A percentile compares a stretch with the other conserved stretches of the same genome.
Evolutionary conservation across 176 grass and related monocot species (phyloP).

Genomic region (Avena eriantha): DNA sequence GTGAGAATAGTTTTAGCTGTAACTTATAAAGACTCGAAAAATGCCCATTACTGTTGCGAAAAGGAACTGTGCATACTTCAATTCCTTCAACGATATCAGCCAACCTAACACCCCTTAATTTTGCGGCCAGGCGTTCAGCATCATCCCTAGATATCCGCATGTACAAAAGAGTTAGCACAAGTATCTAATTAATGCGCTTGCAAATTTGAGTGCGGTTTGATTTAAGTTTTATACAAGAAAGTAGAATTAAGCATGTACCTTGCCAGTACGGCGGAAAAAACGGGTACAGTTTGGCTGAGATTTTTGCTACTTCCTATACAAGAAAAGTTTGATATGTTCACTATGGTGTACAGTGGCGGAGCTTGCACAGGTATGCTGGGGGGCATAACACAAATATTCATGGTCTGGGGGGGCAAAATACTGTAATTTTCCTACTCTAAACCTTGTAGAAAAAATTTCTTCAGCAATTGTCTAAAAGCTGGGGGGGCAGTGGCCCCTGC

Average conservation of each 20-base stretch:
- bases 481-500: too few species aligned
- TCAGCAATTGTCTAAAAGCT: too few species aligned
- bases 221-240: background rate
- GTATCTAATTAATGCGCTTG: background rate
- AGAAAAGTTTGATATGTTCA: background rate
- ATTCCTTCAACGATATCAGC: slow-evolving; percentile 73
- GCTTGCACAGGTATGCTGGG: too few species aligned
- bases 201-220: background rate
- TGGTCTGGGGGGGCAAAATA: too few species aligned
- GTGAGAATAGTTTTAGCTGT: slow-evolving; percentile 72
- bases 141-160: slow-evolving; percentile 47
- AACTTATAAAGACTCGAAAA: slow-evolving; percentile 79
- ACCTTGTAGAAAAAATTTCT: too few species aligned
- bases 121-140: slow-evolving; percentile 49
- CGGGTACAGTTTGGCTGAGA: background rate
- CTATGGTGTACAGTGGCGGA: too few species aligned
- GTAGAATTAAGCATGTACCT: background rate
- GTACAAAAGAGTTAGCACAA: slow-evolving; percentile 13
- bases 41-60: slow-evolving; percentile 65
- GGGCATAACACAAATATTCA: too few species aligned
- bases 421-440: too few species aligned
- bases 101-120: slow-evolving; percentile 67
- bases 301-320: background rate
- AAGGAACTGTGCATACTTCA: slow-evolving; percentile 80
- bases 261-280: background rate